Evolutionary conservation across 176 grass and related monocot genomes (phyloP), one percentile per base, ranked within the genome.

Genomic region (Aegilops umbellulata): DNA sequence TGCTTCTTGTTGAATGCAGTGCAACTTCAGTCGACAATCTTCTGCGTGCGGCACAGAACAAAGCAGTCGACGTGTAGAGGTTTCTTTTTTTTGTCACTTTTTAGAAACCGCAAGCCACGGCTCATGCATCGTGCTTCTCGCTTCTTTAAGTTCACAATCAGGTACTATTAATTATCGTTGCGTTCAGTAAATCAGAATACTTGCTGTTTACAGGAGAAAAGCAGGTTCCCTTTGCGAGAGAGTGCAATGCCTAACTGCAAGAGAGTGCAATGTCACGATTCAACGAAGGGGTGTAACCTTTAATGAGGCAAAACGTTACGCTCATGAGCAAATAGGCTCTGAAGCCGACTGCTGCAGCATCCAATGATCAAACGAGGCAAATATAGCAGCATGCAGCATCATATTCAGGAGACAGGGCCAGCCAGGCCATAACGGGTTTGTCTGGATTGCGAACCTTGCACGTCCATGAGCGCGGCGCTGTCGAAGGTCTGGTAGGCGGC

Each of bases 381-480:
- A 10, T 19, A 23, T 13, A 25, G 38, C 35, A 69, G 20, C 31
- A 26, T 7, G 13, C 8, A 55, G 80, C 41, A 42, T 9, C 22
- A 22, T 14, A 57, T 26, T 26, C 3, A 51, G 11, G 9, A 19
- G 66, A 20, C 3, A 23, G 26, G 38, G 53, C 5, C 1, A 5
- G 22, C 16, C 30, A 36, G 8, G 25, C 22, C 26, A 23, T 3
- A 44, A 71, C 30, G 12, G 25, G 24, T 36, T 35, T 35, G 4
- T 0, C 10, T 42, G 39, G 10, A 42, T 10, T 42, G 39, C 39
- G 10, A 42, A 97, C 95, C 93, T 92, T 94, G 91, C 3, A 89
- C 22, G 47, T 95, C 88, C 17, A 95, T 83, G 34, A 94, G 91
- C 10, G 82, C n/a, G 38, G 89, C 67, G 69, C 38, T 82, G 88